phyloP scores from a whole-genome alignment of 73 alveolate species.

The Tetrahymena elliotti region DNA sequence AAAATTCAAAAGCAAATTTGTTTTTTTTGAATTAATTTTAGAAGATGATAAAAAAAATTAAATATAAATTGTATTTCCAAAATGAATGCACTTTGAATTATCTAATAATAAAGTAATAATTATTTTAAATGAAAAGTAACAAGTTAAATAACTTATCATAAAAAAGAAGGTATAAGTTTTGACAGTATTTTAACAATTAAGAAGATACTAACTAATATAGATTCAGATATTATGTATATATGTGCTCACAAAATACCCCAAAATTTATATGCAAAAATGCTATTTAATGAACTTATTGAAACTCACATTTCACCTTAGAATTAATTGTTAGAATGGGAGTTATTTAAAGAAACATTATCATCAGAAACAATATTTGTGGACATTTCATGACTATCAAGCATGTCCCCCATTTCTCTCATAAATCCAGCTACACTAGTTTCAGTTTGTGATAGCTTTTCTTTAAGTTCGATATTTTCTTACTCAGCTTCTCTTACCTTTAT shows the following conservation, averaged over 20 bases:
- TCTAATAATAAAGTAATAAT: too few species aligned
- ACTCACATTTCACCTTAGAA: not conserved
- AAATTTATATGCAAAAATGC: not conserved
- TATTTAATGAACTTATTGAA: not conserved
- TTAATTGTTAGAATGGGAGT: not conserved
- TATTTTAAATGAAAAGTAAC: too few species aligned
- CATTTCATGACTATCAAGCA: conserved; percentile 44
- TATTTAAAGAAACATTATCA: not conserved
- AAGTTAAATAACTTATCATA: too few species aligned
- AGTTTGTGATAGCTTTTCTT: conserved; percentile 34
- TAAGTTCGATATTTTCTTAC: conserved; percentile 34
- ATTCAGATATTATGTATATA: not conserved
- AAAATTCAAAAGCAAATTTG: too few species aligned
- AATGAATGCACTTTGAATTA: too few species aligned
- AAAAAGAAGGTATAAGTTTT: too few species aligned
- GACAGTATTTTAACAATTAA: too few species aligned
- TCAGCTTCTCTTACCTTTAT: conserved; percentile 35
- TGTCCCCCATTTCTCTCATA: conserved; percentile 47
- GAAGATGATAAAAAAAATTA: too few species aligned
- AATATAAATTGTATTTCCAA: too few species aligned
- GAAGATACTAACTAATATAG: not conserved
- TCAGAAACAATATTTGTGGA: conserved; percentile 15
- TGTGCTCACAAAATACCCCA: not conserved
- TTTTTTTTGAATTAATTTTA: too few species aligned
- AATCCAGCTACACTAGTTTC: conserved; percentile 40